A percentile compares a stretch with the other conserved stretches of the same genome.
Conservation (phyloP, 345 rosid species). For the Ceriops decandra region DNA sequence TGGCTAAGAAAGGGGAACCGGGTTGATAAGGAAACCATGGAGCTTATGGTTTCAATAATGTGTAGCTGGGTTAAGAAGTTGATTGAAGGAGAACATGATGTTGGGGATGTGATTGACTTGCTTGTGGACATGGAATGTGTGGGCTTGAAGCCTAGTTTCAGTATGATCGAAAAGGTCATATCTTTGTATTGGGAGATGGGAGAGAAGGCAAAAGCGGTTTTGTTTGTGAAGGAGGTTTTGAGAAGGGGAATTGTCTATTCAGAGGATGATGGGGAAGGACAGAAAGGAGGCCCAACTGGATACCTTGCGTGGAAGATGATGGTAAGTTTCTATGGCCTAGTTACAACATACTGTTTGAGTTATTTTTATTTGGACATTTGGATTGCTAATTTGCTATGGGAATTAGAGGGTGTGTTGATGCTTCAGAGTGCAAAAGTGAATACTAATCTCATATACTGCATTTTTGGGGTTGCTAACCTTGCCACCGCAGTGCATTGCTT, state of each 20-base stretch:
- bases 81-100: constrained; percentile 58
- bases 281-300: constrained; percentile 83
- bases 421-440: not conserved
- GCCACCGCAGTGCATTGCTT: not conserved
- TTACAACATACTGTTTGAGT: not conserved
- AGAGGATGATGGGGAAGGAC: constrained; percentile 43
- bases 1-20: constrained; percentile 78
- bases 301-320: constrained; percentile 95
- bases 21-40: constrained; percentile 88
- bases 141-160: constrained; percentile 78
- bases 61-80: constrained; percentile 81
- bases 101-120: constrained; percentile 61
- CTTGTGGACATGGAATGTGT: constrained; percentile 91
- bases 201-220: constrained; percentile 55
- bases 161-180: constrained; percentile 93
- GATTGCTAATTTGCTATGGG: not conserved
- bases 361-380: not conserved
- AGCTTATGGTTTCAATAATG: constrained; percentile 91
- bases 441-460: not conserved
- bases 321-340: constrained; percentile 41
- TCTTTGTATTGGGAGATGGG: constrained; percentile 78
- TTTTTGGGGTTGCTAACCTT: not conserved
- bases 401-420: not conserved
- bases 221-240: constrained; percentile 69
- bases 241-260: constrained; percentile 46